Percentiles rank a stretch among this genome's conserved stretches.
Conservation (phyloP, 179 eudicot species). For the Gypsophila paniculata region DNA sequence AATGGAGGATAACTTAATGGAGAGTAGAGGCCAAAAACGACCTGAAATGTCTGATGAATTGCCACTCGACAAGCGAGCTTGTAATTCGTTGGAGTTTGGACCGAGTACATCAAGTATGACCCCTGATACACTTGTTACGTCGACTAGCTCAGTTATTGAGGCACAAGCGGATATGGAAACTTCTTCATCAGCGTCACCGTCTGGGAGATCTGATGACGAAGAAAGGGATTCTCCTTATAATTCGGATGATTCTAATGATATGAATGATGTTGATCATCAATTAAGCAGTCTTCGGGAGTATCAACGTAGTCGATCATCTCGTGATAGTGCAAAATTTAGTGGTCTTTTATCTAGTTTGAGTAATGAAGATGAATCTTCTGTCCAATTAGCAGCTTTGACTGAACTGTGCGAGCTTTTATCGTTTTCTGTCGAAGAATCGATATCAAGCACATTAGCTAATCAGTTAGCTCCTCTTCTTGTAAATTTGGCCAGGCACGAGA, state of each 20-base stretch:
- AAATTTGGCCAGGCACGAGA: slow-evolving; percentile 61
- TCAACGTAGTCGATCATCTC: slow-evolving; percentile 44
- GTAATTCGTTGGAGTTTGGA: slow-evolving; percentile 62
- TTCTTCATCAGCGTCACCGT: slow-evolving; percentile 67
- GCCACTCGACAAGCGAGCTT: slow-evolving; percentile 85
- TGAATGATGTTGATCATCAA: slow-evolving; percentile 43
- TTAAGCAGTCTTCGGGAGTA: slow-evolving; percentile 40
- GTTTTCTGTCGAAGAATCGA: slow-evolving; percentile 56
- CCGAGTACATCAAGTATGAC: slow-evolving; percentile 68
- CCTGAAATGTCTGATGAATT: slow-evolving; percentile 53
- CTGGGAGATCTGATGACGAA: slow-evolving; percentile 67
- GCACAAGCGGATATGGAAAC: slow-evolving; percentile 68
- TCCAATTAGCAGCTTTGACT: slow-evolving; percentile 59
- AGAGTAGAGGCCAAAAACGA: slow-evolving; percentile 79
- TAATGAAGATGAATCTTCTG: slow-evolving; percentile 56
- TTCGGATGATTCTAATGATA: slow-evolving; percentile 76
- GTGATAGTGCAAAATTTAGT: slow-evolving; percentile 51
- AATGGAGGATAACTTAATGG: slow-evolving; percentile 46
- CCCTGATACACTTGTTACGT: slow-evolving; percentile 35
- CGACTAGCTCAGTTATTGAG: slow-evolving; percentile 32
- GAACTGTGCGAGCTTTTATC: slow-evolving; percentile 83
- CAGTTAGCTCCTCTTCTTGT: slow-evolving; percentile 65
- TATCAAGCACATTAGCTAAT: slow-evolving; percentile 53
- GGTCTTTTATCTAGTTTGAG: slow-evolving; percentile 49
- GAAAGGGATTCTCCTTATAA: slow-evolving; percentile 80